A percentile compares a stretch with the other conserved stretches of the same genome.
These are phyloP conservation scores for Nemania sp. DNA, from an alignment of 2,329 filamentous ascomycete species.

Conservation along the genomic window DNA sequence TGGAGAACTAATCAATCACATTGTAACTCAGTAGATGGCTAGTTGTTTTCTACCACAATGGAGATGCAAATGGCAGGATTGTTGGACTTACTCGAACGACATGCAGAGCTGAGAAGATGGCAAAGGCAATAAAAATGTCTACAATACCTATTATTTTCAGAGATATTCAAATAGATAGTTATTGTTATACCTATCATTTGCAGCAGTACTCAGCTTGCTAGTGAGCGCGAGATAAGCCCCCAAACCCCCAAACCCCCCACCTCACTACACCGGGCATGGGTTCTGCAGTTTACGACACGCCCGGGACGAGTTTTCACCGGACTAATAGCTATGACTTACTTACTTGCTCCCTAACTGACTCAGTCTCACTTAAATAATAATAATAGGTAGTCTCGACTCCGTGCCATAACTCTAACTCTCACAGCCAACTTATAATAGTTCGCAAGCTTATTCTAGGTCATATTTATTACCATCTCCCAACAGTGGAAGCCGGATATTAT, in stretches of 20 bases:
- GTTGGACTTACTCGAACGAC: neutral
- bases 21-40: neutral
- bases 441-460: too few species aligned
- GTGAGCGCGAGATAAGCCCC: neutral
- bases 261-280: neutral
- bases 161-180: too few species aligned
- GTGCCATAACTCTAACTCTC: neutral
- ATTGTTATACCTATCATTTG: neutral
- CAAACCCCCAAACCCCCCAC: conserved; percentile 16
- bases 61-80: conserved; percentile 1
- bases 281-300: too few species aligned
- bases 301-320: neutral
- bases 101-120: neutral
- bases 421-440: neutral
- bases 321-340: too few species aligned
- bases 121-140: too few species aligned
- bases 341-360: too few species aligned
- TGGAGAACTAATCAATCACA: neutral
- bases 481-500: neutral
- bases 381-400: too few species aligned
- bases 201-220: neutral
- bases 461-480: neutral
- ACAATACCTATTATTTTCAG: too few species aligned
- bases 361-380: neutral
- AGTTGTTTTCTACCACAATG: neutral